These are phyloP conservation scores for Erysimum cheiranthoides DNA, from an alignment of 345 rosid genomes.

Conservation along the genomic window DNA sequence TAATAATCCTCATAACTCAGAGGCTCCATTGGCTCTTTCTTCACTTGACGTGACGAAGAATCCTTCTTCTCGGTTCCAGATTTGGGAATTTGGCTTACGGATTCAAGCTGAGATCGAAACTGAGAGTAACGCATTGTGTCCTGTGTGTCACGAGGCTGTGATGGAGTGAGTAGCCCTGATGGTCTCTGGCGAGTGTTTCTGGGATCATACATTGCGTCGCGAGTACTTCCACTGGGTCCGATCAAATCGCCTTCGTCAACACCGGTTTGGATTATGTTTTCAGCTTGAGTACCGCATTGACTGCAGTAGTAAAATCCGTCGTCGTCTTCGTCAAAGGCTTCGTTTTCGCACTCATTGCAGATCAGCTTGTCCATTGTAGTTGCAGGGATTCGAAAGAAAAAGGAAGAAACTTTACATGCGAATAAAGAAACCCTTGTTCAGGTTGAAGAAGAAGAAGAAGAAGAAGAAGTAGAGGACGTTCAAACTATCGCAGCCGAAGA, in stretches of 20 bases:
- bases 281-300: slow-evolving; percentile 54
- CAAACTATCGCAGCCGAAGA: no score
- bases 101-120: slow-evolving; percentile 52
- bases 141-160: slow-evolving; percentile 36
- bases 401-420: background rate
- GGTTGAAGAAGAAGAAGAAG: background rate
- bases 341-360: slow-evolving; percentile 64
- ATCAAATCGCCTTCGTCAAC: slow-evolving; percentile 65
- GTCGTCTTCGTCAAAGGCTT: slow-evolving; percentile 49
- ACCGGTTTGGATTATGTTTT: slow-evolving; percentile 59
- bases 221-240: slow-evolving; percentile 51
- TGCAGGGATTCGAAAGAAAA: background rate
- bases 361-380: background rate
- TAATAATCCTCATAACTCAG: slow-evolving; percentile 62
- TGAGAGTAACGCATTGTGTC: slow-evolving; percentile 43
- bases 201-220: slow-evolving; percentile 54
- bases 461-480: background rate
- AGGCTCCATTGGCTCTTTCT: slow-evolving; percentile 37
- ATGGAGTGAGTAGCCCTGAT: slow-evolving; percentile 25
- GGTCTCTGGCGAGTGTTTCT: slow-evolving; percentile 37
- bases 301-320: slow-evolving; percentile 70
- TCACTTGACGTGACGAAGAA: background rate
- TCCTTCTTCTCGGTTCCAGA: background rate
- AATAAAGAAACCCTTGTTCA: background rate
- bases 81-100: background rate